Percentiles rank a stretch among this genome's conserved stretches.
Conservation (phyloP, 129 eudicot genomes). For the Tagetes erecta region DNA sequence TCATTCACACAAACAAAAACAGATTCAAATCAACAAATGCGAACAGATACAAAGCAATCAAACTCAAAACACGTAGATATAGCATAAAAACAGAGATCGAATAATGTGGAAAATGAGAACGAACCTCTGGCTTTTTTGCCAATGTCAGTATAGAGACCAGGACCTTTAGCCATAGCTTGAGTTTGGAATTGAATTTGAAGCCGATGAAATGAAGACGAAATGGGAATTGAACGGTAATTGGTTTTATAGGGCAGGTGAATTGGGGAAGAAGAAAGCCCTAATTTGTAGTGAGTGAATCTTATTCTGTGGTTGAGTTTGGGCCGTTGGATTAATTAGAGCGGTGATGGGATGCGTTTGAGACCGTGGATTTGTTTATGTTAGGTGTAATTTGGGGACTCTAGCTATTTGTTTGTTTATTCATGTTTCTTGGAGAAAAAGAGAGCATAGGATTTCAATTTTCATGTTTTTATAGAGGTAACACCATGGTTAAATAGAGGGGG, state of each 20-base stretch:
- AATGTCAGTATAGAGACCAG: slow-evolving; percentile 85
- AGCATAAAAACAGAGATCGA: neutral
- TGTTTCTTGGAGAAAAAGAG: slow-evolving; percentile 13
- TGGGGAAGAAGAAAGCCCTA: slow-evolving; percentile 45
- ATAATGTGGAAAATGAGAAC: neutral
- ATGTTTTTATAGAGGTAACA: neutral
- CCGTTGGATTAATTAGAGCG: slow-evolving; percentile 18
- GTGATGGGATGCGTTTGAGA: no score
- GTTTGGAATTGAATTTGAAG: slow-evolving; percentile 22
- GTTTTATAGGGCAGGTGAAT: slow-evolving; percentile 12
- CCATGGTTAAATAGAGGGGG: no score
- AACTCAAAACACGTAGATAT: neutral
- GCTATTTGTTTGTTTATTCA: neutral
- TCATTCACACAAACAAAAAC: slow-evolving; percentile 24
- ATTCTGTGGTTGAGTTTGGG: neutral
- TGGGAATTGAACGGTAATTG: neutral
- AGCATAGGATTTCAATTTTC: slow-evolving; percentile 3
- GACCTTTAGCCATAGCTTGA: slow-evolving; percentile 77
- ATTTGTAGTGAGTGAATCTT: slow-evolving; percentile 20
- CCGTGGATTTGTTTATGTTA: no score
- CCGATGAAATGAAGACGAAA: slow-evolving; percentile 13
- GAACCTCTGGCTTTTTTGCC: slow-evolving; percentile 85
- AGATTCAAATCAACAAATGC: slow-evolving; percentile 17
- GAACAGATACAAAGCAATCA: neutral
- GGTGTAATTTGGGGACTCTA: no score